Evolutionary conservation across 805 yeast genomes (phyloP).

Genomic region (Nakazawaea sp.): DNA sequence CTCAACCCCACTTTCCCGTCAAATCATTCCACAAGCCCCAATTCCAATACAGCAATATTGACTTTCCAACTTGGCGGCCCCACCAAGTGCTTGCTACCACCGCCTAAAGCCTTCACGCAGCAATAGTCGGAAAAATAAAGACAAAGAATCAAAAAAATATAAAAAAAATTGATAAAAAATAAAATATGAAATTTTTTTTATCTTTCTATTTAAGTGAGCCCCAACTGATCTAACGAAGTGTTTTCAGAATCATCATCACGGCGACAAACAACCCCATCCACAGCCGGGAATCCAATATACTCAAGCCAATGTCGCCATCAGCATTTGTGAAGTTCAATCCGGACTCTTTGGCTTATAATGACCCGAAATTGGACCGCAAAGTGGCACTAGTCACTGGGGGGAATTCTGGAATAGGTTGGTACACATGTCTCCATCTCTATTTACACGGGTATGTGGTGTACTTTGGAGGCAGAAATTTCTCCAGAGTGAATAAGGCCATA

Average conservation of each 20-base stretch:
- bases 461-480: constrained; percentile 61
- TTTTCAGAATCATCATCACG: no score
- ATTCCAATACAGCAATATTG: no score
- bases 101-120: no score
- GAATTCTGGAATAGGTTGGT: constrained; percentile 75
- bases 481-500: constrained; percentile 51
- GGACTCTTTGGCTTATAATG: constrained; percentile 49
- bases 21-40: no score
- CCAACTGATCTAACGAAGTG: no score
- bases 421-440: constrained; percentile 66
- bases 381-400: constrained; percentile 80
- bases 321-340: constrained; percentile 30
- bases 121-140: no score
- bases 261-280: no score
- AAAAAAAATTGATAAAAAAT: not conserved
- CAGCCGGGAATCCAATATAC: no score
- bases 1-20: no score
- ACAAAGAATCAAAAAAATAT: not conserved
- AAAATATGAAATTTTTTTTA: not conserved
- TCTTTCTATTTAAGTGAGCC: no score
- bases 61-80: no score
- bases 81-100: no score
- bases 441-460: constrained; percentile 75
- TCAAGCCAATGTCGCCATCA: constrained; percentile 4
- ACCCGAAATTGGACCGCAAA: constrained; percentile 47